Base-by-base conservation (phyloP, 1,284 basidiomycete species). In the Leccinum angustisporum region DNA sequence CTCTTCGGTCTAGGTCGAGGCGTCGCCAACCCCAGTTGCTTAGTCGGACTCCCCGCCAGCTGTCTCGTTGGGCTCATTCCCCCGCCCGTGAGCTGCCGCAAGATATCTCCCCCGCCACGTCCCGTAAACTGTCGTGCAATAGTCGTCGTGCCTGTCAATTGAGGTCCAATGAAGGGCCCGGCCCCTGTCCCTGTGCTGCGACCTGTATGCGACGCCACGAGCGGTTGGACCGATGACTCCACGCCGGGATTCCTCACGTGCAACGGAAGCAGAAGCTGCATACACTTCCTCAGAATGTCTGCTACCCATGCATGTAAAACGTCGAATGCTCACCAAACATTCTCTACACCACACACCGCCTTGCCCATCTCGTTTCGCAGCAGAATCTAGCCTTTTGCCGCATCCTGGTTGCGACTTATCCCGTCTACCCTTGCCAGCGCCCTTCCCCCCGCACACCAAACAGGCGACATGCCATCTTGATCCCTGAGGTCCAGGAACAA, bases 301-400 rank as follows among this genome's bases (percentile, higher is more conserved):
- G 21, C 31, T 50, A 7, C 34, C 25, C 48, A 56, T 6, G 40
- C 30, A 61, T 57, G 50, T 11, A 36, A 63, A 59, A 40, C 58
- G 51, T 57, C 27, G 36, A 61, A 57, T 40, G 76, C 83, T 76
- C 70, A 93, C 92, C 70, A 87, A 78, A 73, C 91, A 94, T 73
- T 91, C 90, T 65, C 91, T 80, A 73, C 91, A 94, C 88, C 90
- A 93, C 31, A 92, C 84, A 8, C 83, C 81, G 2, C 89, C 88
- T 51, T 87, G 83, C 14, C 75, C 77, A 70, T 88, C 88, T 27
- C 78, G 81, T 75, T 90, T 93, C n/a, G 91, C 91, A 18, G 86
- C 90, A 66, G 88, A 90, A 71, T 94, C 91, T 25, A 94, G 74
- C 66, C 83, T 86, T 78, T 93, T 93, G 13, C 90, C 88, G 69